Evolutionary conservation across 257 asterid species (phyloP).

Genomic region (Rhazya stricta): DNA sequence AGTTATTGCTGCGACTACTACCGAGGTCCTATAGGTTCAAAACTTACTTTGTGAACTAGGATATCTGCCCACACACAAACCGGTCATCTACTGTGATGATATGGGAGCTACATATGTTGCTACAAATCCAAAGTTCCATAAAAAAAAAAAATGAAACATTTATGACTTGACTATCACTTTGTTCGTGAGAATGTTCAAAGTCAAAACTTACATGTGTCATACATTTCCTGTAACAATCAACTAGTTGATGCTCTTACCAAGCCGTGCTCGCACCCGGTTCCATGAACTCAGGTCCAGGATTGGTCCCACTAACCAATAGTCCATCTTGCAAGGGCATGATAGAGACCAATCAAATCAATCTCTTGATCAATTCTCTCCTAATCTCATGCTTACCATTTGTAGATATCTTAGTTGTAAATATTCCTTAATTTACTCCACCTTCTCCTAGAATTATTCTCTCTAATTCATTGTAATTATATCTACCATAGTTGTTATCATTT

Average conservation of each 20-base stretch:
- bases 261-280: not conserved
- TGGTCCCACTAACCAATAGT: too few relatives aligned
- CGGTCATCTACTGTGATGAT: not conserved
- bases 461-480: too few relatives aligned
- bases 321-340: too few relatives aligned
- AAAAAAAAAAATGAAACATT: constrained; percentile 1
- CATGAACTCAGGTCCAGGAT: too few relatives aligned
- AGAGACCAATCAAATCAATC: too few relatives aligned
- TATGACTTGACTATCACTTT: not conserved
- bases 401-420: too few relatives aligned
- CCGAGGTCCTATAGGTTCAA: not conserved
- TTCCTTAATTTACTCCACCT: too few relatives aligned
- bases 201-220: not conserved
- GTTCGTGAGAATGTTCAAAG: not conserved
- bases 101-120: not conserved
- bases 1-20: not conserved
- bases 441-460: too few relatives aligned
- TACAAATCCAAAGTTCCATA: not conserved
- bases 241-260: not conserved
- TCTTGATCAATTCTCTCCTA: too few relatives aligned
- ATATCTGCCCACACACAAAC: not conserved
- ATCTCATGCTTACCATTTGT: too few relatives aligned
- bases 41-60: not conserved
- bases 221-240: not conserved
- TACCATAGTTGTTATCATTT: too few relatives aligned